Evolutionary conservation across 768 basidiomycete species (phyloP).

Genomic region (Strobilomyces confusus): DNA sequence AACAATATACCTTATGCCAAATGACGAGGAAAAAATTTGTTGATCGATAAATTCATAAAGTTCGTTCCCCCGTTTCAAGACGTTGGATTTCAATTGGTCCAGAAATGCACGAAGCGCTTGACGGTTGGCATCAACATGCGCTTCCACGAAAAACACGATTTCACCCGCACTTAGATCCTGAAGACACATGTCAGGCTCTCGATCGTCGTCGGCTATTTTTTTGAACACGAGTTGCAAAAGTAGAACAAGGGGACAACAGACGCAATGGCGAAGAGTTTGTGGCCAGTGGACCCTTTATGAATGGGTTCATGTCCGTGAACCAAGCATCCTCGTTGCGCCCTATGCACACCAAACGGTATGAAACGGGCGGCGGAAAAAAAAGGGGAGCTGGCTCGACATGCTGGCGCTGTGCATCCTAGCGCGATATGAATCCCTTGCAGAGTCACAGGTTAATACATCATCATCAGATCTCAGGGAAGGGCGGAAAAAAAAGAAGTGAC

Average conservation of each 20-base stretch:
- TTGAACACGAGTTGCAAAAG: neutral
- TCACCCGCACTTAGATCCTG: neutral
- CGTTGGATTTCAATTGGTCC: neutral
- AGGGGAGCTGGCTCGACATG: neutral
- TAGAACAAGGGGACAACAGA: neutral
- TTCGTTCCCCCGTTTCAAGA: neutral
- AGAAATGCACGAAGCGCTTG: neutral
- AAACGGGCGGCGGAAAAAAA: neutral
- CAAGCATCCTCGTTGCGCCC: neutral
- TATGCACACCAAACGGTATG: neutral
- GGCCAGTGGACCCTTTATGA: neutral
- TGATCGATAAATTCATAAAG: slow-evolving; percentile 5
- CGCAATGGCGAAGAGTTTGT: neutral
- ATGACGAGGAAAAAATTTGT: neutral
- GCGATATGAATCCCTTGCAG: slow-evolving; percentile 9
- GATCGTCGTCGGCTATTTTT: neutral
- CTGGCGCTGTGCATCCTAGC: slow-evolving; percentile 5
- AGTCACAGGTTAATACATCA: slow-evolving; percentile 4
- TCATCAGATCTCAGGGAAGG: slow-evolving; percentile 14
- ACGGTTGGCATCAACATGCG: slow-evolving; percentile 7
- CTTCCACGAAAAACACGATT: neutral
- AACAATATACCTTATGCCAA: slow-evolving; percentile 6
- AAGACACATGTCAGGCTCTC: neutral
- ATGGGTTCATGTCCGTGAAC: neutral
- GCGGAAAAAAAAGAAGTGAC: slow-evolving; percentile 1